Evolutionary conservation across 306 rosid species (phyloP).

Genomic region (Dryas drummondii): DNA sequence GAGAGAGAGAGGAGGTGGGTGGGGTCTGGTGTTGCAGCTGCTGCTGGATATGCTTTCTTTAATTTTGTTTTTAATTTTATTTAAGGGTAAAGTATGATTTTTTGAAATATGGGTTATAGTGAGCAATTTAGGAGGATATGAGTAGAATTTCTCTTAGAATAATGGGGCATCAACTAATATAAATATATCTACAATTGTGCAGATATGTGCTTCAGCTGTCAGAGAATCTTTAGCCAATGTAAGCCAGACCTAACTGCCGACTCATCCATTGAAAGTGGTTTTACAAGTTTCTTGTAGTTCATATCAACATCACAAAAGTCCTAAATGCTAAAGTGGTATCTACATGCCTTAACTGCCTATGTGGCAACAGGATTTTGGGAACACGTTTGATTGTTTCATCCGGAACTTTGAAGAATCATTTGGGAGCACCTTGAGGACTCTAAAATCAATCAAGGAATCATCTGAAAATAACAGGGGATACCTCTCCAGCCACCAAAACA

Average conservation of each 20-base stretch:
- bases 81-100: too few relatives aligned
- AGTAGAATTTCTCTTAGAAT: neutral
- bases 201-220: constrained; percentile 85
- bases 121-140: too few relatives aligned
- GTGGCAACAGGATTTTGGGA: constrained; percentile 72
- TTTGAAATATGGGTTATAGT: too few relatives aligned
- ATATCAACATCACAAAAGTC: constrained; percentile 33
- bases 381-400: constrained; percentile 60
- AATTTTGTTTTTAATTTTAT: too few relatives aligned
- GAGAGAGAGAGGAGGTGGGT: too few relatives aligned
- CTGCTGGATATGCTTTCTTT: too few relatives aligned
- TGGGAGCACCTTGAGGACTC: constrained; percentile 78
- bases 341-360: constrained; percentile 37
- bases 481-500: constrained; percentile 22
- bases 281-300: constrained; percentile 38
- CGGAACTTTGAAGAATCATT: constrained; percentile 83
- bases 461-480: constrained; percentile 30
- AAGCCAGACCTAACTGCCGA: constrained; percentile 53
- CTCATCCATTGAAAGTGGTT: constrained; percentile 38
- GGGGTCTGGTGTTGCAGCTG: too few relatives aligned
- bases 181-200: constrained; percentile 34
- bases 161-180: constrained; percentile 15
- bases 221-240: constrained; percentile 87
- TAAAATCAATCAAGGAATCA: constrained; percentile 56
- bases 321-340: constrained; percentile 39